phyloP scores from a whole-genome alignment of 2,329 filamentous ascomycete genomes.

The Fusarium veterinarium region DNA sequence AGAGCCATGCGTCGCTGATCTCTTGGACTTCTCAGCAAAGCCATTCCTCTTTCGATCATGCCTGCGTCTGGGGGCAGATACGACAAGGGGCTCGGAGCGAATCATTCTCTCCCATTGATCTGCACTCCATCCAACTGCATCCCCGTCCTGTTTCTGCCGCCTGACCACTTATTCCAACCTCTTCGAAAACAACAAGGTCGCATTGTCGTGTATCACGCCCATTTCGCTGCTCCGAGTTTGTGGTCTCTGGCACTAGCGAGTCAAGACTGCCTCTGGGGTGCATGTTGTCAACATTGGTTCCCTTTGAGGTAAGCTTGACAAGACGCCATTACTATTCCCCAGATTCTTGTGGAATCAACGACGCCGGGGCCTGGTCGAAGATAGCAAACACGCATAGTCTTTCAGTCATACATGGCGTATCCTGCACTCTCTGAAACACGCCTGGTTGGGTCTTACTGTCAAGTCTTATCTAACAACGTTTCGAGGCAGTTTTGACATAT shows the following conservation, averaged over 20 bases:
- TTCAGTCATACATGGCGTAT: not conserved
- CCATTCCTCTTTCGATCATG: slow-evolving; percentile 38
- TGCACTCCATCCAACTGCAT: slow-evolving; percentile 39
- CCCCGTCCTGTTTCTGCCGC: slow-evolving; percentile 40
- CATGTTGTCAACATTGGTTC: slow-evolving; percentile 21
- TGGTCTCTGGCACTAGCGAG: slow-evolving; percentile 22
- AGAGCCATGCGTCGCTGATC: slow-evolving; percentile 37
- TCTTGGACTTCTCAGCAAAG: slow-evolving; percentile 4
- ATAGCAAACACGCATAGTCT: slow-evolving; percentile 5
- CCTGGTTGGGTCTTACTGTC: slow-evolving; percentile 3
- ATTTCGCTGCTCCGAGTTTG: slow-evolving; percentile 16
- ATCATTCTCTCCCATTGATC: slow-evolving; percentile 32
- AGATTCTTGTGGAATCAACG: slow-evolving; percentile 19
- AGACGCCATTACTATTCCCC: slow-evolving; percentile 18
- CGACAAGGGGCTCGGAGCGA: slow-evolving; percentile 25
- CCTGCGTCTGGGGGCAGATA: slow-evolving; percentile 39
- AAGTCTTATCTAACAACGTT: slow-evolving; percentile 9
- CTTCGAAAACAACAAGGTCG: slow-evolving; percentile 25
- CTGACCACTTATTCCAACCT: slow-evolving; percentile 45
- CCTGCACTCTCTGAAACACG: not conserved
- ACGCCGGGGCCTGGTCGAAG: not conserved
- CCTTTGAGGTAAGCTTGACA: slow-evolving; percentile 18
- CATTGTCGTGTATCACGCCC: slow-evolving; percentile 27
- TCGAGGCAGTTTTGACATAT: slow-evolving; percentile 9
- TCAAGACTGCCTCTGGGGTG: slow-evolving; percentile 21